Evolutionary conservation across 192 early-diverging fungal genomes (phyloP), one percentile per base, ranked within the genome.

Genomic region (Haplosporangium gracile): DNA sequence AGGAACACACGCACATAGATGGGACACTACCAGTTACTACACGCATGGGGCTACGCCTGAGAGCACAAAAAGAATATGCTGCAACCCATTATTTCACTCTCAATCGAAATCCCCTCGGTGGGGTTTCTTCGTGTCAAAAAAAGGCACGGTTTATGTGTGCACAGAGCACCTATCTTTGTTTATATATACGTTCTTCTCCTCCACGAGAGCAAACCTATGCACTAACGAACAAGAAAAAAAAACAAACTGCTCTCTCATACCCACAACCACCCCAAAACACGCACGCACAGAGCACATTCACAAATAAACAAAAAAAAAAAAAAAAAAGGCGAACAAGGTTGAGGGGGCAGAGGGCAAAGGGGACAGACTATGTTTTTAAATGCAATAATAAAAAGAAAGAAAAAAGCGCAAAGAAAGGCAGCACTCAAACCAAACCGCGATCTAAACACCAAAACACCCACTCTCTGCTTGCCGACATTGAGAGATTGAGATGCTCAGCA

Each of bases 101-200:
- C 49, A 22, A 18, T 51, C 20, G 49, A 51, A 4, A 5, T 5
- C 49, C 18, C 2, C 49, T 51, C 49, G 2, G 49, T 22, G 47
- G 18, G 18, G 20, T 51, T 51, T 5, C 18, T 20, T 5, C 4
- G 16, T 22, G 49, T 18, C 10, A 32, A 9, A 65, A 65, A 65
- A 34, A 34, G 60, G 60, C 60, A 10, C 55, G 55, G n/a, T 26
- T 60, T n/a, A 60, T 5, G 57, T 32, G 60, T 65, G 60, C 60
- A 65, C 60, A 65, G 60, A 65, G 60, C 60, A 65, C 60, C 60
- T 65, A 32, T 63, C 60, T 63, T 63, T 63, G 26, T 6, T 57
- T 57, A 18, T 70, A 39, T 70, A 24, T 26, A 16, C 7, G 22
- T 32, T 9, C 69, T 2, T 29, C 6, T 20, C 38, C 69, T 4